Base-by-base conservation (phyloP, 805 yeast genomes). In the Lipomyces mesembrius region DNA sequence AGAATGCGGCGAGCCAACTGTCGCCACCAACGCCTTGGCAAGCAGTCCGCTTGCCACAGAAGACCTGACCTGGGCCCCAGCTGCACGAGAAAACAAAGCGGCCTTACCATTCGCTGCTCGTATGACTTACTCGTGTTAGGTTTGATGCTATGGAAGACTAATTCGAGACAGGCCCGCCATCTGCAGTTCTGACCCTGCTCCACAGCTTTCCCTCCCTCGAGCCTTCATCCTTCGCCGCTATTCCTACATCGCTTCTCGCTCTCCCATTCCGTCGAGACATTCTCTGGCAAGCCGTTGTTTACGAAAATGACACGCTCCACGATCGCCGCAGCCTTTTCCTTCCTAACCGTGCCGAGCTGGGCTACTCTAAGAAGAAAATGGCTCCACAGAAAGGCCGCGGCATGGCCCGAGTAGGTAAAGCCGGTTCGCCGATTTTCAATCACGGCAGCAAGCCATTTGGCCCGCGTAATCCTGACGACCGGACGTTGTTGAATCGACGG, bases 371-470 rank as follows among this genome's bases (percentile, higher is more conserved):
- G 78, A 84, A 85, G 75, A 95, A 95, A 77, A 81, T 95, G 72
- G 83, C 86, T 51, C 91, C 92, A 37, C 99, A 95, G 80, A 95
- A 95, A 79, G 98, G 98, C 67, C 81, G 91, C 17, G 99, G 99
- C 80, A 84, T 85, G 69, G 99, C 99, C 62, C 88, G 99, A 83
- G 89, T 87, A 63, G 99, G 99, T 81, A 98, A 93, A 79, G 92
- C 90, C 66, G 94, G 93, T 75, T 91, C 97, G 29, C 99, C 99
- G 60, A 89, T 88, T 57, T 88, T 97, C 80, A 87, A 86, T 75
- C 91, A 90, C 75, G 97, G 97, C 77, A 92, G 94, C 62, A 83
- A 88, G 73, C 98, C 98, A 0, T 86, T 89, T 74, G 97, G 95
- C 17, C 88, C 95, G 76, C 86, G 85, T 63, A 97, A 97, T 2